A percentile compares a stretch with the other conserved stretches of the same genome.
Evolutionary conservation across 495 filamentous ascomycete species (phyloP).

Genomic region (Penicillium egyptiacum): DNA sequence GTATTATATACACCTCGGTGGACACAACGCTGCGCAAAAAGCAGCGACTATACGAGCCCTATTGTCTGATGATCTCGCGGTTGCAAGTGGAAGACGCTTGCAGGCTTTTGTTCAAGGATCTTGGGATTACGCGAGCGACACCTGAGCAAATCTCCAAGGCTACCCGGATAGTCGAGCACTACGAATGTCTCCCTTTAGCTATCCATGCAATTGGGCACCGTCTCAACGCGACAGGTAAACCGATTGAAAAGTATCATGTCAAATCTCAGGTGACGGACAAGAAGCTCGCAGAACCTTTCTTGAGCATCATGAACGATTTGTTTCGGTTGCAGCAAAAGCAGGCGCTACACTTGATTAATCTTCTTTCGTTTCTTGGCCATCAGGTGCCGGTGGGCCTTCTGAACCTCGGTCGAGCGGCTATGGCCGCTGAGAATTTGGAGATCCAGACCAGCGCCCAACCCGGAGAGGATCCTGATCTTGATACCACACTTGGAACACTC

Average conservation of each 20-base stretch:
- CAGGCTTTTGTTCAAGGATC: conserved; percentile 56
- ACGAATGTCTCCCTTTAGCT: conserved; percentile 72
- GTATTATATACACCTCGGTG: conserved; percentile 76
- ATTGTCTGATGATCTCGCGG: conserved; percentile 61
- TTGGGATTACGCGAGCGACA: conserved; percentile 51
- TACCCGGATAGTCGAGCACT: conserved; percentile 63
- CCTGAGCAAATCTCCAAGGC: conserved; percentile 60
- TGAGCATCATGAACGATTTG: conserved; percentile 69
- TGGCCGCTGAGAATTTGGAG: conserved; percentile 53
- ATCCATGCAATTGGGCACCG: conserved; percentile 78
- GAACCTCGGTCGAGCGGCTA: conserved; percentile 57
- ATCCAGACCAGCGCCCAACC: conserved; percentile 43
- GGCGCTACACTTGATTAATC: conserved; percentile 68
- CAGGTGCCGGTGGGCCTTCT: conserved; percentile 77
- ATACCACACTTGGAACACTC: conserved; percentile 65
- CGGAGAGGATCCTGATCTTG: conserved; percentile 61
- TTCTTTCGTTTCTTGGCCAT: conserved; percentile 74
- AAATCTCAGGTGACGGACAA: conserved; percentile 66
- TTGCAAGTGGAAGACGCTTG: conserved; percentile 61
- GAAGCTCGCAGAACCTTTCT: conserved; percentile 67
- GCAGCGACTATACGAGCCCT: conserved; percentile 70
- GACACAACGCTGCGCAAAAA: conserved; percentile 66
- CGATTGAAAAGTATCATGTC: conserved; percentile 65
- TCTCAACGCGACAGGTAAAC: conserved; percentile 67
- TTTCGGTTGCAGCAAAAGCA: conserved; percentile 56